Base-by-base conservation (phyloP, 129 eudicot species). In the Centella asiatica region DNA sequence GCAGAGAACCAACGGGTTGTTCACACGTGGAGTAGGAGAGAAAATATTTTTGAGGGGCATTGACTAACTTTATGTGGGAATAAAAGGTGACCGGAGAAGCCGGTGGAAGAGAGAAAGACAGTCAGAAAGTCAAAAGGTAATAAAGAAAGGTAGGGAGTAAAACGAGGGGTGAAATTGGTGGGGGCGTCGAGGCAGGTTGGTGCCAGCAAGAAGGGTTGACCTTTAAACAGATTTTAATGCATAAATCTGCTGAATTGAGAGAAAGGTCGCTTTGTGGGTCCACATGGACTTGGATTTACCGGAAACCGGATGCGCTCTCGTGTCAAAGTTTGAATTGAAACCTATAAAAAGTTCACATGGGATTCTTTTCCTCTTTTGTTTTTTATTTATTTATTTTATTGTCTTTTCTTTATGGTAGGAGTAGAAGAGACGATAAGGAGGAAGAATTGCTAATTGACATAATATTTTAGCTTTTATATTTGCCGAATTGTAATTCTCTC, bases 171-270 rank as follows among this genome's bases (percentile, higher is more conserved):
- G 31, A 62, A 23, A 19, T n/a, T 2, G 46, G 46, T 4, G n/a
- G n/a, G n/a, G n/a, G n/a, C n/a, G n/a, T n/a, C n/a, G n/a, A n/a
- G n/a, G 5, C 18, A 57, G 75, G 75, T 76, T 67, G 77, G 77
- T 42, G 78, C 72, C 78, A 65, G 66, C 26, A 48, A 72, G 76
- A 69, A 72, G 75, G 74, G 83, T 73, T 78, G 79, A 74, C 79
- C 53, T 65, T 69, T 37, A 68, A 28, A 54, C 69, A 24, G 61
- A 70, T 53, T 78, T 52, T 42, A 74, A 64, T 69, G 57, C 54
- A 27, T 71, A 66, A 70, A 68, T 64, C 75, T 44, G n/a, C 37
- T 11, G 22, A 11, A 14, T 13, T 36, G 47, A 13, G 19, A 2
- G 0, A 0, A 4, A 5, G 13, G 49, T 25, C 20, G 32, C 23